These are phyloP conservation scores for Eurotiales sp. DNA, from an alignment of 2,329 filamentous ascomycete species.

Conservation along the genomic window DNA sequence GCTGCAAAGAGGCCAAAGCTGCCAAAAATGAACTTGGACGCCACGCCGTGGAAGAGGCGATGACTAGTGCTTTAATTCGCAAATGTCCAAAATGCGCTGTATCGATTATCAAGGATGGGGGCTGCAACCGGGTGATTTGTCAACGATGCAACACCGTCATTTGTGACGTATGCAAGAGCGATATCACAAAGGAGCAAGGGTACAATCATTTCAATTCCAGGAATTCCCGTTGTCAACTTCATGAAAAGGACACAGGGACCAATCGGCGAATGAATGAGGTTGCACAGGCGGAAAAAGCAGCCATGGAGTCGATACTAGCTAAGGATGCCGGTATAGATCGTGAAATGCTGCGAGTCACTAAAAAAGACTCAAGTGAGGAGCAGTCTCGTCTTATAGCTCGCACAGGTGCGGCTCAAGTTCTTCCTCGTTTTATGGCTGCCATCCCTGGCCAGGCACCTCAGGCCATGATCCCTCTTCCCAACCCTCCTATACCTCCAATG, in stretches of 20 bases:
- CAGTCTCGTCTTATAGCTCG: too few relatives aligned
- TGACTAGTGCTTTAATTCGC: constrained; percentile 74
- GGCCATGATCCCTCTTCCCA: too few relatives aligned
- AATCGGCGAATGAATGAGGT: constrained; percentile 25
- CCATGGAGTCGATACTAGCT: constrained; percentile 26
- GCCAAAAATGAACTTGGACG: constrained; percentile 60
- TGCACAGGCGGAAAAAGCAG: constrained; percentile 25
- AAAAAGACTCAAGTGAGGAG: too few relatives aligned
- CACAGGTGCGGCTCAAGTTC: too few relatives aligned
- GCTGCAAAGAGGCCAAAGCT: constrained; percentile 62
- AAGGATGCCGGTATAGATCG: constrained; percentile 17
- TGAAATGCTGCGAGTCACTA: constrained; percentile 6
- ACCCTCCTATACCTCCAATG: too few relatives aligned
- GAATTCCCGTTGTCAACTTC: constrained; percentile 40
- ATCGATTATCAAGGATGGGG: constrained; percentile 73
- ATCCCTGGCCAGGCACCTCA: too few relatives aligned
- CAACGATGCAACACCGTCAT: constrained; percentile 53
- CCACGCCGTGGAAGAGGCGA: constrained; percentile 74
- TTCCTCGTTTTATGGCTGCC: too few relatives aligned
- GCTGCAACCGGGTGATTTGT: constrained; percentile 84
- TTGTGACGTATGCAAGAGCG: constrained; percentile 61
- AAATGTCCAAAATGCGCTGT: constrained; percentile 63
- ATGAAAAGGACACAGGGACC: constrained; percentile 15
- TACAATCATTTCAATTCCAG: constrained; percentile 69
- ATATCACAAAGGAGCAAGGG: constrained; percentile 51